Base-by-base conservation (phyloP, 23 red algal species). In the Gracilaria vermiculophylla region DNA sequence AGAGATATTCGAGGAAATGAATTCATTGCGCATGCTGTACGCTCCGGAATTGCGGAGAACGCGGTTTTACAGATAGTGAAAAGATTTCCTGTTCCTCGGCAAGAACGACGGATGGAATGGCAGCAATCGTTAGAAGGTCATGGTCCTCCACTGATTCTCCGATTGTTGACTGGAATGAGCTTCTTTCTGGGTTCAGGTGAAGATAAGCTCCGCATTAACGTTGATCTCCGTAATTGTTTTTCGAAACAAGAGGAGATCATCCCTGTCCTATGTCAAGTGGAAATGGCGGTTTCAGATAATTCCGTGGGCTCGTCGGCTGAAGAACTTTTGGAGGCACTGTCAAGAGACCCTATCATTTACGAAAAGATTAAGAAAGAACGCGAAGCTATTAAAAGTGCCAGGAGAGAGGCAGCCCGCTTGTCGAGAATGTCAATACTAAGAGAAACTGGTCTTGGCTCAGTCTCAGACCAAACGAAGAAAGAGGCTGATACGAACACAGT, bases 281-380 rank as follows among this genome's bases (percentile, higher is more conserved):
- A 94, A 77, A 85, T 77, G 62, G 81, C 81, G 25, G 78, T 87
- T 28, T 94, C 92, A 32, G 73, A 49, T 16, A 85, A 79, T 61
- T 81, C 82, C 16, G 78, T 89, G 51, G 92, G 92, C 10, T 64
- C 83, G 29, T 16, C 60, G 19, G 80, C 84, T 15, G 92, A 94
- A 53, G 92, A 94, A 45, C 60, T 94, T 21, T 35, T 94, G 7
- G 84, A 94, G 52, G 70, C 52, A 54, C 62, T 94, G 4, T 61
- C 66, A 56, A 62, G 37, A 69, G 84, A 80, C 56, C 35, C 71
- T 12, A 14, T 36, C 19, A 44, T 94, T 20, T 56, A 61, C 24
- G n/a, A 29, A 19, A 66, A 82, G 28, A 83, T 94, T 51, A 50
- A 89, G 16, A 69, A 41, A 43, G 77, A 83, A 41, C 62, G 92